Conservation (phyloP, 2,329 filamentous ascomycete species). For the Tolypocladium sp. region DNA sequence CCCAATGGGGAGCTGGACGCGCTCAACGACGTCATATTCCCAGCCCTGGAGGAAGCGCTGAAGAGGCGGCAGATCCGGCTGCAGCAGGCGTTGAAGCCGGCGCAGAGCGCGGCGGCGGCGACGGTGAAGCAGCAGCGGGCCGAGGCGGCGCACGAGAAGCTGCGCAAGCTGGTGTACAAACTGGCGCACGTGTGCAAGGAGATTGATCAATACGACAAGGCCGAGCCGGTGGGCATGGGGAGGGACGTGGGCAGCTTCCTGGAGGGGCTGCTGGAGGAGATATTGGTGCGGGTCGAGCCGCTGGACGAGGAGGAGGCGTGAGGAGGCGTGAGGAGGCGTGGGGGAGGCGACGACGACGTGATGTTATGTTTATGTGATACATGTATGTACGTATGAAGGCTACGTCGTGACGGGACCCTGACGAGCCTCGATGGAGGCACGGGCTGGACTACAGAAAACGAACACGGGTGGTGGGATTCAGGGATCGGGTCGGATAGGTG, state of each 20-base stretch:
- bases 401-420: background rate
- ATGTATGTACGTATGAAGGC: background rate
- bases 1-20: constrained; percentile 69
- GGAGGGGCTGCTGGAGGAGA: constrained; percentile 88
- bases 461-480: background rate
- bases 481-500: background rate
- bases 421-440: background rate
- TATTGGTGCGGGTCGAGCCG: constrained; percentile 84
- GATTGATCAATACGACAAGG: constrained; percentile 80
- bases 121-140: constrained; percentile 60
- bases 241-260: constrained; percentile 81
- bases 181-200: constrained; percentile 77
- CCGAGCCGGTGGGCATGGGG: constrained; percentile 87
- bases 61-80: constrained; percentile 63
- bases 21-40: constrained; percentile 83
- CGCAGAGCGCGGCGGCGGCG: constrained; percentile 25
- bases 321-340: constrained; percentile 31
- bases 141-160: constrained; percentile 68
- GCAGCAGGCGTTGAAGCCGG: constrained; percentile 39
- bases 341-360: constrained; percentile 4
- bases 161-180: constrained; percentile 74
- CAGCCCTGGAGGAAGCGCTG: constrained; percentile 83
- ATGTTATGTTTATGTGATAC: background rate
- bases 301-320: constrained; percentile 59
- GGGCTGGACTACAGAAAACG: background rate